These are phyloP conservation scores for Haemoproteus tartakovskyi DNA, from an alignment of 169 alveolate species.

Conservation along the genomic window DNA sequence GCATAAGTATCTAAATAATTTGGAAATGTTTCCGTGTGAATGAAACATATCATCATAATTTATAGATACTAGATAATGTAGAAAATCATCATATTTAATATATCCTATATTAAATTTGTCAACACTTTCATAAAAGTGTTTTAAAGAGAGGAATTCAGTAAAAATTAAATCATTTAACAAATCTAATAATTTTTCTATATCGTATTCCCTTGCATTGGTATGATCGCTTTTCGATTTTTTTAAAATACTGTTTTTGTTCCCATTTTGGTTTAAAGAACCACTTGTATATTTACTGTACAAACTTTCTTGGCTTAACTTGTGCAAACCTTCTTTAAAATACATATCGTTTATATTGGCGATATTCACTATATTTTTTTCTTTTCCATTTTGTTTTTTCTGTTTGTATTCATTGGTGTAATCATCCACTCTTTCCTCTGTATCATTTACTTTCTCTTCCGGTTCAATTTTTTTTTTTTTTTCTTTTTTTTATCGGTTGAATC, in stretches of 20 bases:
- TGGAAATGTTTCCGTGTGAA: conserved; percentile 28
- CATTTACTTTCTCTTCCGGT: too few species aligned
- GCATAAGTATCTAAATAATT: conserved; percentile 33
- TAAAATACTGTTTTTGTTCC: too few species aligned
- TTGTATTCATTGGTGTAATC: too few species aligned
- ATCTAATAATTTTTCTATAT: conserved; percentile 11
- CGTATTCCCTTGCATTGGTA: conserved; percentile 9
- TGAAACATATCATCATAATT: conserved; percentile 38
- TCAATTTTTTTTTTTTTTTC: too few species aligned
- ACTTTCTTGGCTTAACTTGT: too few species aligned
- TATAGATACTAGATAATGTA: conserved; percentile 5
- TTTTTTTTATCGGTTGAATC: too few species aligned
- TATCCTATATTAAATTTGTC: conserved; percentile 63
- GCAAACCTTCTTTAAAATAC: too few species aligned
- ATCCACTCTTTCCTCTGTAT: too few species aligned
- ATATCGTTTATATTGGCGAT: too few species aligned
- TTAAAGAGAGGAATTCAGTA: conserved; percentile 41
- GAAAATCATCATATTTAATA: conserved; percentile 43
- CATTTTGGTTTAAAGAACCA: too few species aligned
- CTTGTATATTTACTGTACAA: not conserved
- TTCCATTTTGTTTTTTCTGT: too few species aligned
- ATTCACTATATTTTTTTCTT: too few species aligned
- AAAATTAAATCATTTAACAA: conserved; percentile 8
- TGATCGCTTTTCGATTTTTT: conserved; percentile 21
- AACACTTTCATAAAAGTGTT: conserved; percentile 59